Conservation (phyloP, 306 rosid genomes). For the Acacia melanoxylon region DNA sequence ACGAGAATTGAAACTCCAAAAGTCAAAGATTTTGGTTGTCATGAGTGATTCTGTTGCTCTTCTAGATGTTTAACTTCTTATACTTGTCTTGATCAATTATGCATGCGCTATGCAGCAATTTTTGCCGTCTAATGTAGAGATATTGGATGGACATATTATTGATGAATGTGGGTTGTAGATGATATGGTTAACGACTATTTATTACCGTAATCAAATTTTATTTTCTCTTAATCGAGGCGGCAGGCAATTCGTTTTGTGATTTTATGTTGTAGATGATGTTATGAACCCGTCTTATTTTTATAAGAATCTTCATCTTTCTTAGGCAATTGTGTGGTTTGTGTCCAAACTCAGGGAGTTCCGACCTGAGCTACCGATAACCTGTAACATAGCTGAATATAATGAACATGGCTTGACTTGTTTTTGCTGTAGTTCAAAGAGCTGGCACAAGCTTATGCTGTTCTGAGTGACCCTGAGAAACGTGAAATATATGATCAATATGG, state of each 20-base stretch:
- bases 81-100: not conserved
- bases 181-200: not conserved
- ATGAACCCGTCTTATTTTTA: not conserved
- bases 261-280: not conserved
- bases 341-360: not conserved
- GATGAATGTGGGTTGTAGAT: not conserved
- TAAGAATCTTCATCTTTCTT: not conserved
- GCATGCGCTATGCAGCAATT: not conserved
- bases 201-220: not conserved
- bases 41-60: not conserved
- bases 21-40: not conserved
- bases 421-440: constrained; percentile 72
- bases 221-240: not conserved
- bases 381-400: not conserved
- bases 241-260: not conserved
- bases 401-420: not conserved
- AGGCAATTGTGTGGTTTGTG: not conserved
- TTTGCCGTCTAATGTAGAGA: not conserved
- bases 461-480: constrained; percentile 88
- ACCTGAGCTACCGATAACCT: not conserved
- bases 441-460: constrained; percentile 84
- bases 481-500: constrained; percentile 84
- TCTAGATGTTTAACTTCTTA: not conserved
- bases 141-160: not conserved
- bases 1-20: not conserved